These are phyloP conservation scores for Herpetomonas muscarum DNA, from an alignment of 208 protist genomes.

Conservation along the genomic window DNA sequence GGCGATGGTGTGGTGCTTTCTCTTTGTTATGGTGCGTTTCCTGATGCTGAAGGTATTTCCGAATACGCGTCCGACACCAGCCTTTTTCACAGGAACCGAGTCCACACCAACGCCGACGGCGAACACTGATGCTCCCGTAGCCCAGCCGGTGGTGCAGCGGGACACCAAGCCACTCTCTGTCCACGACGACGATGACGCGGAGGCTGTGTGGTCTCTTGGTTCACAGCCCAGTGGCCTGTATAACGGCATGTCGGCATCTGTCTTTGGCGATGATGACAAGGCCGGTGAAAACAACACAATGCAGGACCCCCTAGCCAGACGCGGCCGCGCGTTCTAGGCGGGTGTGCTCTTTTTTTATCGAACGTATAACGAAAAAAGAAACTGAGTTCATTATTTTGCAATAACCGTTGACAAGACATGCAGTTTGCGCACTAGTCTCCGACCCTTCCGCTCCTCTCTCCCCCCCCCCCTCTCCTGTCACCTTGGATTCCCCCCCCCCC, in stretches of 20 bases:
- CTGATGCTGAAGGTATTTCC: constrained; percentile 38
- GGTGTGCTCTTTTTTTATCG: too few species aligned
- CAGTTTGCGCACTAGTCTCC: too few species aligned
- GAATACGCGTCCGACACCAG: background rate
- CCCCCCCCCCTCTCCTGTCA: too few species aligned
- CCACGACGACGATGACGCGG: constrained; percentile 21
- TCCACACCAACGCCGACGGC: too few species aligned
- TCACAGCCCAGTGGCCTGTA: background rate
- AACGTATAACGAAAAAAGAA: background rate
- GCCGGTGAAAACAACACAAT: background rate
- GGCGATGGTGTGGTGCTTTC: constrained; percentile 45
- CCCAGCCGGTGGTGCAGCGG: too few species aligned
- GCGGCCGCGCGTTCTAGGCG: too few species aligned
- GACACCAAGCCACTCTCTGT: constrained; percentile 11
- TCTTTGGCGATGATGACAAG: background rate
- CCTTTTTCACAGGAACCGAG: background rate
- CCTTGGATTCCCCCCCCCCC: too few species aligned
- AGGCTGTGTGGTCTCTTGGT: constrained; percentile 12
- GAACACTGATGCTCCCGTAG: too few species aligned
- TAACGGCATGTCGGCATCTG: background rate
- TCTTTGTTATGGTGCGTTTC: constrained; percentile 57
- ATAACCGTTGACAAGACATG: too few species aligned
- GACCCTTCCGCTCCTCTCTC: too few species aligned
- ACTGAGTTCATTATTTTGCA: constrained; percentile 8
- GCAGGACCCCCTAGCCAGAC: constrained; percentile 1